phyloP scores from a whole-genome alignment of 768 basidiomycete genomes.

The Lentinula raphanica region DNA sequence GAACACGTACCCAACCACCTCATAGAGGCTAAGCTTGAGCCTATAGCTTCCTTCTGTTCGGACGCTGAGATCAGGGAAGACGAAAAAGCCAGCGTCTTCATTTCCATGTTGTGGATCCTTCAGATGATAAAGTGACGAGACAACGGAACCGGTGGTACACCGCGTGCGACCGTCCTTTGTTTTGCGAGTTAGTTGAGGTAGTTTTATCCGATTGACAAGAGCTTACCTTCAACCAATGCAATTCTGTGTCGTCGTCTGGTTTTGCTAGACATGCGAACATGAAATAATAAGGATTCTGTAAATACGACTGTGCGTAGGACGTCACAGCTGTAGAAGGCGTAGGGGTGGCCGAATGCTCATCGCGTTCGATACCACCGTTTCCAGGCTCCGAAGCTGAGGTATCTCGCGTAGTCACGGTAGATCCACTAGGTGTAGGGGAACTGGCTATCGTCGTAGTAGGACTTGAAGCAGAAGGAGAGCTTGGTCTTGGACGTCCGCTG shows the following conservation, averaged over 20 bases:
- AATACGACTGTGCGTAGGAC: conserved; percentile 54
- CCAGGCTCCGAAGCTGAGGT: neutral
- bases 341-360: neutral
- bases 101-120: conserved; percentile 61
- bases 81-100: conserved; percentile 77
- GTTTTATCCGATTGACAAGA: neutral
- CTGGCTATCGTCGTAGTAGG: neutral
- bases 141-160: conserved; percentile 87
- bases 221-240: conserved; percentile 77
- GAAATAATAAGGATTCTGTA: conserved; percentile 93
- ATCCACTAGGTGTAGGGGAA: conserved; percentile 3
- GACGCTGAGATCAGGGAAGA: conserved; percentile 92
- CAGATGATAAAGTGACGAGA: conserved; percentile 86
- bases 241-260: conserved; percentile 82
- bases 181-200: neutral
- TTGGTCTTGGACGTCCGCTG: neutral
- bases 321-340: neutral
- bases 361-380: neutral
- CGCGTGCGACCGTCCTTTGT: conserved; percentile 83
- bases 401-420: neutral
- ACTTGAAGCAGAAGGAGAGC: neutral
- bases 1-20: conserved; percentile 79
- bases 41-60: conserved; percentile 89
- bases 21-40: conserved; percentile 68
- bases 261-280: conserved; percentile 91